Evolutionary conservation across 2,329 filamentous ascomycete genomes (phyloP).

Genomic region (Hypoxylon sp.): DNA sequence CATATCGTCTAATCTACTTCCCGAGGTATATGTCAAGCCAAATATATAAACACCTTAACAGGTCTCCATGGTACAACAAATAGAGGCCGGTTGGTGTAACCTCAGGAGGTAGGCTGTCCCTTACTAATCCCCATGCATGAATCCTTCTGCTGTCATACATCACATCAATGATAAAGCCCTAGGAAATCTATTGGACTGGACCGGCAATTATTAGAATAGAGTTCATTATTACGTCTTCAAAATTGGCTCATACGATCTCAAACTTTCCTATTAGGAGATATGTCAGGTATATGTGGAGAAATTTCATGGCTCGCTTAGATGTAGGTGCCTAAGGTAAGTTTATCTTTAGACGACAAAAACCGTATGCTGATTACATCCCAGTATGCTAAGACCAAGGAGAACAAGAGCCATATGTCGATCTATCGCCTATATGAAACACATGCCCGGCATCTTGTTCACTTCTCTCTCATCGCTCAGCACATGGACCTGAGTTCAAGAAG

Average conservation of each 20-base stretch:
- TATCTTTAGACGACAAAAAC: neutral
- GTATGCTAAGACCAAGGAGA: too few relatives aligned
- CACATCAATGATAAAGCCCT: neutral
- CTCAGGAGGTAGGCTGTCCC: slow-evolving; percentile 14
- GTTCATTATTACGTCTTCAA: neutral
- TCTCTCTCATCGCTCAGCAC: neutral
- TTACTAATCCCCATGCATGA: slow-evolving; percentile 37
- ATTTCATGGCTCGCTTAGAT: too few relatives aligned
- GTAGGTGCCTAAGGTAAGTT: too few relatives aligned
- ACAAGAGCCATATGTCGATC: too few relatives aligned
- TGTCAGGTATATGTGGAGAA: too few relatives aligned
- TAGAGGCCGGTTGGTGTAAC: neutral
- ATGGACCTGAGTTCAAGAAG: neutral
- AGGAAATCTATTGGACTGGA: neutral
- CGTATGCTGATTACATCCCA: neutral
- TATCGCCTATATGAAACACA: neutral
- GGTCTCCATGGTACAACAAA: slow-evolving; percentile 12
- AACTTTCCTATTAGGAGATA: too few relatives aligned
- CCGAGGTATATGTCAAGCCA: slow-evolving; percentile 3
- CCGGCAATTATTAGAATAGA: neutral
- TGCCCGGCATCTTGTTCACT: neutral
- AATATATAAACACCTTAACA: slow-evolving; percentile 24
- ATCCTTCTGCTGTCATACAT: slow-evolving; percentile 3
- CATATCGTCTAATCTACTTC: neutral
- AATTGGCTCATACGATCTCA: neutral